Conservation (phyloP, 164 flowering plant genomes). For the Sextonia rubra region DNA sequence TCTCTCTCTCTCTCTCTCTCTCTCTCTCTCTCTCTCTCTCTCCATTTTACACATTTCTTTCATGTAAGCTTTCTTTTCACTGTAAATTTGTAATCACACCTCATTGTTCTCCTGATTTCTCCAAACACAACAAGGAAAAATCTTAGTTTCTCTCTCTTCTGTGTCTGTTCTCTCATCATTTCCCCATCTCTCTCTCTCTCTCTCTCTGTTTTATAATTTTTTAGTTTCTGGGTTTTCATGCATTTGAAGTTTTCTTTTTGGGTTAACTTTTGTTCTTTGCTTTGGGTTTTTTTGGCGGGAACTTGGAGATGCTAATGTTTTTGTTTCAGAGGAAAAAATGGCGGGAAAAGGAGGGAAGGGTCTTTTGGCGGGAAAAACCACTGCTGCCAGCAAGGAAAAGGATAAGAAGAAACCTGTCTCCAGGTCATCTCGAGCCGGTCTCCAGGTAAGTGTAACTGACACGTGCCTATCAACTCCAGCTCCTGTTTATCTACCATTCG, state of each 20-base stretch:
- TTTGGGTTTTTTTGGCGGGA: not conserved
- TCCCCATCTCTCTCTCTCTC: not conserved
- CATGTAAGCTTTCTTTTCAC: not conserved
- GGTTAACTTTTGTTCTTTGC: not conserved
- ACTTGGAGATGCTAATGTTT: not conserved
- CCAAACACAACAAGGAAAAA: not conserved
- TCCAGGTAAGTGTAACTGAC: conserved; percentile 51
- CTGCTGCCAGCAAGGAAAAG: conserved; percentile 75
- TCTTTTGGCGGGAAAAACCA: conserved; percentile 75
- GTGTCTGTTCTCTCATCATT: not conserved
- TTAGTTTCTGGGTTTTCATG: not conserved
- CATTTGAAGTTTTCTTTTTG: not conserved
- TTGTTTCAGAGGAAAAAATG: conserved; percentile 28
- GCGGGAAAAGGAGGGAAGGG: conserved; percentile 97
- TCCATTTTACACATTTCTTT: not conserved
- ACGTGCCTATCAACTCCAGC: no score
- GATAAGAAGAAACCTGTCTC: conserved; percentile 79
- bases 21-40: not conserved
- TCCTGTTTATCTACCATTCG: no score
- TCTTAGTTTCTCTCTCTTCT: not conserved
- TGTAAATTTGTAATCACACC: not conserved
- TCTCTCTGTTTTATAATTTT: not conserved
- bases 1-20: not conserved
- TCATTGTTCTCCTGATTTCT: not conserved
- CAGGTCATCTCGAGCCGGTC: conserved; percentile 87